Percentiles rank a stretch among this genome's conserved stretches.
Conservation (phyloP, 2,329 filamentous ascomycete species). For the Aspergillus sp. region DNA sequence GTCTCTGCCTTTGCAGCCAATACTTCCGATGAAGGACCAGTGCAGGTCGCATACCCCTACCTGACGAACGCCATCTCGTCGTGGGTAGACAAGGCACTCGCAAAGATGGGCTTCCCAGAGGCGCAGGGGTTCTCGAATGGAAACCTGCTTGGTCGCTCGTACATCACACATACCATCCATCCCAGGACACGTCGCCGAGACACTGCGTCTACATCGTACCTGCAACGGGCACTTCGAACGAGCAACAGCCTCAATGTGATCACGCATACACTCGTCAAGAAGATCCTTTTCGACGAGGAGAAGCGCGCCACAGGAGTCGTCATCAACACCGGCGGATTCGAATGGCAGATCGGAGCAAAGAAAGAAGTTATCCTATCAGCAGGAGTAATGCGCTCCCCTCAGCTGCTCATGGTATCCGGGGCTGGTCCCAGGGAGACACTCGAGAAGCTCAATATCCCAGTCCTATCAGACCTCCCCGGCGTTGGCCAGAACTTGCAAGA, state of each 20-base stretch:
- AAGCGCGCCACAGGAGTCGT: neutral
- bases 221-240: neutral
- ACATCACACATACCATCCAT: neutral
- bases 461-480: slow-evolving; percentile 29
- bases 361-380: slow-evolving; percentile 52
- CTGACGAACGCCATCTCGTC: neutral
- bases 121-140: neutral
- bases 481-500: slow-evolving; percentile 42
- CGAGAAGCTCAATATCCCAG: slow-evolving; percentile 24
- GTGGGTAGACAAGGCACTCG: neutral
- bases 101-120: neutral
- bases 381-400: slow-evolving; percentile 55
- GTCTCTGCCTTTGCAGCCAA: neutral
- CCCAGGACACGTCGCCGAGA: neutral
- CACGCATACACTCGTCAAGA: neutral
- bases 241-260: neutral
- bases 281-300: neutral
- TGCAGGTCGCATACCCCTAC: neutral
- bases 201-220: neutral
- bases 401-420: slow-evolving; percentile 55
- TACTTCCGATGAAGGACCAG: neutral
- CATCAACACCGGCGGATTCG: neutral
- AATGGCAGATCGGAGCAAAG: neutral
- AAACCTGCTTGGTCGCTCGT: neutral
- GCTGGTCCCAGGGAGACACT: slow-evolving; percentile 41